Evolutionary conservation across 106 monocot genomes (phyloP).

Genomic region (Dendrobium huoshanense): DNA sequence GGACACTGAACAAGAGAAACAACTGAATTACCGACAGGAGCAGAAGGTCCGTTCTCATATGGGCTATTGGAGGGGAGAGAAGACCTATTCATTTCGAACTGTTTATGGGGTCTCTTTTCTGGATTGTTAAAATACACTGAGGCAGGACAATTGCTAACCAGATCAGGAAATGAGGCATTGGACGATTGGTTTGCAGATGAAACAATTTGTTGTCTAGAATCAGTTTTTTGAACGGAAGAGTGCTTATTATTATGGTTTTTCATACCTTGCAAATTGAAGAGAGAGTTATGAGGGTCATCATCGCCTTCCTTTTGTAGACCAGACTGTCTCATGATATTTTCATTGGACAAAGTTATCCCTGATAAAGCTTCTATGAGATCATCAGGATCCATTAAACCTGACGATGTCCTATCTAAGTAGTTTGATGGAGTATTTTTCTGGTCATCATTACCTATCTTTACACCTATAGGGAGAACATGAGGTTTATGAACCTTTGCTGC

Average conservation of each 20-base stretch:
- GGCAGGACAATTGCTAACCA: slow-evolving; percentile 10
- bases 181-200: background rate
- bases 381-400: slow-evolving; percentile 26
- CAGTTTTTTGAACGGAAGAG: too few species aligned
- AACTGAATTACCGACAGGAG: slow-evolving; percentile 21
- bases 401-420: slow-evolving; percentile 27
- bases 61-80: slow-evolving; percentile 17
- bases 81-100: slow-evolving; percentile 20
- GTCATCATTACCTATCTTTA: slow-evolving; percentile 33
- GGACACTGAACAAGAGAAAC: slow-evolving; percentile 29
- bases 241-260: slow-evolving; percentile 20
- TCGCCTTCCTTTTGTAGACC: slow-evolving; percentile 45
- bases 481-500: slow-evolving; percentile 59
- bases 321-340: slow-evolving; percentile 25
- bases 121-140: slow-evolving; percentile 11
- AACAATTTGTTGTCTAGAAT: too few species aligned
- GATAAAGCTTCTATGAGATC: slow-evolving; percentile 61
- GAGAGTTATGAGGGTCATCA: slow-evolving; percentile 25
- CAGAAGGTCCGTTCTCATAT: slow-evolving; percentile 24
- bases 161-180: slow-evolving; percentile 13
- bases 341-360: slow-evolving; percentile 47
- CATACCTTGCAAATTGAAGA: slow-evolving; percentile 30
- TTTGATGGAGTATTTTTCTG: slow-evolving; percentile 31
- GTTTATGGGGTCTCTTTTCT: slow-evolving; percentile 10
- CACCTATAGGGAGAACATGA: slow-evolving; percentile 66